Conservation (phyloP, 306 rosid species). For the Cicer arietinum region DNA sequence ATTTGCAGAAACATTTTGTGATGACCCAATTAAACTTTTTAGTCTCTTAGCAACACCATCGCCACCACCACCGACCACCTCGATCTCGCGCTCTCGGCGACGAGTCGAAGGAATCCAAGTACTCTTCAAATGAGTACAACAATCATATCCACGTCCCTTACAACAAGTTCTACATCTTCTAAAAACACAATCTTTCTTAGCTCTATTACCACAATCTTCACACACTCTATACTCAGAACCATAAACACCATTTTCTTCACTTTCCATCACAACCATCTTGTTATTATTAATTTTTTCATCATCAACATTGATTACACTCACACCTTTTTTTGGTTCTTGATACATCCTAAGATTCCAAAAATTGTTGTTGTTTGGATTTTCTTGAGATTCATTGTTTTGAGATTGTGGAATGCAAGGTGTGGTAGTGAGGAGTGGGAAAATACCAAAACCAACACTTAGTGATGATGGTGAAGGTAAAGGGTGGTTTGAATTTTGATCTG, state of each 20-base stretch:
- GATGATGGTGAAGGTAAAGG: constrained; percentile 58
- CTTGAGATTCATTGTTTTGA: constrained; percentile 43
- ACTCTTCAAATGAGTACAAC: constrained; percentile 81
- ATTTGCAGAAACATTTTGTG: constrained; percentile 51
- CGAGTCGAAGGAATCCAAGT: constrained; percentile 80
- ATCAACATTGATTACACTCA: constrained; percentile 36
- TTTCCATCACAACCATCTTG: constrained; percentile 34
- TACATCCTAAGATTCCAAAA: constrained; percentile 59
- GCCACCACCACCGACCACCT: constrained; percentile 36
- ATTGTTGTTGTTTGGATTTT: constrained; percentile 27
- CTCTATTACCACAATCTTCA: constrained; percentile 81
- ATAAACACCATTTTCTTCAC: constrained; percentile 51
- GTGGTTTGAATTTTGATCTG: constrained; percentile 57
- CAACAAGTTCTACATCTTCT: constrained; percentile 85
- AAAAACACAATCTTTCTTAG: constrained; percentile 74
- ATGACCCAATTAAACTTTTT: constrained; percentile 47
- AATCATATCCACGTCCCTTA: constrained; percentile 68
- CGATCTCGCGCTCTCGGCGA: constrained; percentile 64
- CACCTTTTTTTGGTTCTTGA: constrained; percentile 48
- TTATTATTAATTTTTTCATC: not conserved
- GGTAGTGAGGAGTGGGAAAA: constrained; percentile 76
- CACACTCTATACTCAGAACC: constrained; percentile 58
- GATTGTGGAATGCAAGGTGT: constrained; percentile 59
- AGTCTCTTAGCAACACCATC: constrained; percentile 62
- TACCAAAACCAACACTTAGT: constrained; percentile 80